Evolutionary conservation across 2,329 filamentous ascomycete genomes (phyloP).

Genomic region (Parastagonospora nodorum): DNA sequence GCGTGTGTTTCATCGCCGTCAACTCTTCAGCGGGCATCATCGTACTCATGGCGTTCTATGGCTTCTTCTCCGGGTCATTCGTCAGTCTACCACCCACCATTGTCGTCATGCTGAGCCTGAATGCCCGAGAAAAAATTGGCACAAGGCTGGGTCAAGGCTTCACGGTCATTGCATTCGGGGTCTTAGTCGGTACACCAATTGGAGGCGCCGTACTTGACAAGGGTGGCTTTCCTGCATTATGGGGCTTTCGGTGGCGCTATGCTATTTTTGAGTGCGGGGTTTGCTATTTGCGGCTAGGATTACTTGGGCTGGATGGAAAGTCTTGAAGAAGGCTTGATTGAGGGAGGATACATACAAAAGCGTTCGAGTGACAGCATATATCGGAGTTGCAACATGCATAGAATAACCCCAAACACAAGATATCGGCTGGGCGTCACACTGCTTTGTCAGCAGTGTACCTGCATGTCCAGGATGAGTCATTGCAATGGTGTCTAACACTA

Average conservation of each 20-base stretch:
- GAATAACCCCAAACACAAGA: too few species aligned
- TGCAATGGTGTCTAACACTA: too few species aligned
- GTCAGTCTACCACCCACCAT: conserved; percentile 54
- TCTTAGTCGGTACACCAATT: conserved; percentile 63
- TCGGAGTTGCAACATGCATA: too few species aligned
- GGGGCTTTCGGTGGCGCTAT: conserved; percentile 52
- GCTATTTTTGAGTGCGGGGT: conserved; percentile 25
- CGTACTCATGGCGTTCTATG: conserved; percentile 52
- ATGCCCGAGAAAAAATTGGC: conserved; percentile 53
- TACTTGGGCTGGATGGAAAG: conserved; percentile 28
- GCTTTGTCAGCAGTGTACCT: too few species aligned
- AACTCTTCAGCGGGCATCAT: conserved; percentile 45
- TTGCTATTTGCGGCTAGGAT: conserved; percentile 28
- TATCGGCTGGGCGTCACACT: too few species aligned
- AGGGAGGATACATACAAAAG: neutral
- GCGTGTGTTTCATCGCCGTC: conserved; percentile 49
- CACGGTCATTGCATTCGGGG: conserved; percentile 54
- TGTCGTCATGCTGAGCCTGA: conserved; percentile 49
- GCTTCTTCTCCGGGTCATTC: conserved; percentile 56
- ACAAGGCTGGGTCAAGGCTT: conserved; percentile 64
- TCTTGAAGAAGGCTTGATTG: conserved; percentile 31
- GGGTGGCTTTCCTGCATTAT: conserved; percentile 50
- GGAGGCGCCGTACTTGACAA: conserved; percentile 58
- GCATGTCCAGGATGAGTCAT: too few species aligned
- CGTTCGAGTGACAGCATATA: too few species aligned